A percentile compares a stretch with the other conserved stretches of the same genome.
Evolutionary conservation across 371 early-diverging fungal species (phyloP).

Genomic region (Rhizoclosmatium hyalinum): DNA sequence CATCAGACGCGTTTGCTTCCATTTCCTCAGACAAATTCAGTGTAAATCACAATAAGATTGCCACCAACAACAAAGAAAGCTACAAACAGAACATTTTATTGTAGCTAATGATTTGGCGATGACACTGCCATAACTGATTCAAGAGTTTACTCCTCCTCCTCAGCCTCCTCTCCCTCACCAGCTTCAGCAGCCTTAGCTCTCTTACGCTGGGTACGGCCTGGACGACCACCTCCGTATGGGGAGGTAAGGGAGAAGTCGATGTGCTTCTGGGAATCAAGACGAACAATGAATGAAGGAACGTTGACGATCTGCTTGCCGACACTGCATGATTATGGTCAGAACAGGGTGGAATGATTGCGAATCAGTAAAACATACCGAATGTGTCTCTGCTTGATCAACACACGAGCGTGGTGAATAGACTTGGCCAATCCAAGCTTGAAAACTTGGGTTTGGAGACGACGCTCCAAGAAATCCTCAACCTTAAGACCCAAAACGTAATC

Average conservation of each 20-base stretch:
- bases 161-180: conserved; percentile 37
- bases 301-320: conserved; percentile 99
- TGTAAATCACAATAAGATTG: too few species aligned
- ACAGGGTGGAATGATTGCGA: neutral
- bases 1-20: too few species aligned
- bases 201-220: conserved; percentile 98
- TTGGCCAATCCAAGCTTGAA: conserved; percentile 99
- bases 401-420: conserved; percentile 99
- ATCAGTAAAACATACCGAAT: conserved; percentile 71
- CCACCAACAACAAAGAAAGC: too few species aligned
- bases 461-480: conserved; percentile 98
- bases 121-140: too few species aligned
- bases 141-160: conserved; percentile 38
- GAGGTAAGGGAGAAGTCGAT: conserved; percentile 98
- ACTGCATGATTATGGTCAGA: conserved; percentile 42
- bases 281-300: conserved; percentile 95
- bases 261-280: conserved; percentile 95
- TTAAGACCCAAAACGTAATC: conserved; percentile 99
- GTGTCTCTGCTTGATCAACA: conserved; percentile 95
- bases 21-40: too few species aligned
- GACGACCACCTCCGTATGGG: conserved; percentile 98
- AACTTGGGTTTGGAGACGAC: conserved; percentile 99
- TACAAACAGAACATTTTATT: too few species aligned
- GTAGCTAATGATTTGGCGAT: too few species aligned
- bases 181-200: conserved; percentile 51